Evolutionary conservation across 768 basidiomycete species (phyloP), one percentile per base, ranked within the genome.

Genomic region (Kwoniella shandongensis): DNA sequence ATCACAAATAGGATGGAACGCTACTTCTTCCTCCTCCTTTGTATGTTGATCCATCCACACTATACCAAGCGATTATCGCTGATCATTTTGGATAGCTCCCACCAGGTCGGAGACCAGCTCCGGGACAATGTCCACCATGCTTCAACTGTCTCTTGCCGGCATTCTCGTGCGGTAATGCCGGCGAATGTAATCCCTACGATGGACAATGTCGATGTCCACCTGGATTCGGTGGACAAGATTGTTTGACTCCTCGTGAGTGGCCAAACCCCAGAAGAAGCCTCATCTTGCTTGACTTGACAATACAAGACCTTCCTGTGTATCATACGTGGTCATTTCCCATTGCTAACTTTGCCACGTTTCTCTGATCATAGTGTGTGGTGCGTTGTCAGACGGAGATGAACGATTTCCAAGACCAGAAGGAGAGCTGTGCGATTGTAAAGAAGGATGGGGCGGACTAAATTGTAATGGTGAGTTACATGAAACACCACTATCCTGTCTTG

Each of bases 201-300:
- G 96, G 96, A 1, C 91, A 96, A 68, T 99, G 96, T 78, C 86
- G 91, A 71, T 99, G 96, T 70, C 91, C 92, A 1, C 83, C 90
- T 39, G 96, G 96, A n/a, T 99, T 93, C 85, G 90, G 91, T 44
- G 96, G 96, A 1, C 87, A 92, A 35, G 94, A 98, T 70, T 99
- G 96, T 78, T 78, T 96, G 50, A 83, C 84, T 7, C 94, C 96
- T 20, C 87, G 93, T 96, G 77, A 45, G 89, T 83, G 4, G 2
- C 44, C 27, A n/a, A n/a, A n/a, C n/a, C n/a, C n/a, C n/a, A n/a
- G n/a, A n/a, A n/a, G n/a, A n/a, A n/a, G n/a, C n/a, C n/a, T n/a
- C n/a, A n/a, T n/a, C n/a, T n/a, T n/a, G n/a, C n/a, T n/a, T n/a
- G n/a, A n/a, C n/a, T n/a, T n/a, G n/a, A n/a, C n/a, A n/a, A n/a